Evolutionary conservation across 495 filamentous ascomycete species (phyloP), one percentile per base, ranked within the genome.

Genomic region (Symbiotaphrina buchneri): DNA sequence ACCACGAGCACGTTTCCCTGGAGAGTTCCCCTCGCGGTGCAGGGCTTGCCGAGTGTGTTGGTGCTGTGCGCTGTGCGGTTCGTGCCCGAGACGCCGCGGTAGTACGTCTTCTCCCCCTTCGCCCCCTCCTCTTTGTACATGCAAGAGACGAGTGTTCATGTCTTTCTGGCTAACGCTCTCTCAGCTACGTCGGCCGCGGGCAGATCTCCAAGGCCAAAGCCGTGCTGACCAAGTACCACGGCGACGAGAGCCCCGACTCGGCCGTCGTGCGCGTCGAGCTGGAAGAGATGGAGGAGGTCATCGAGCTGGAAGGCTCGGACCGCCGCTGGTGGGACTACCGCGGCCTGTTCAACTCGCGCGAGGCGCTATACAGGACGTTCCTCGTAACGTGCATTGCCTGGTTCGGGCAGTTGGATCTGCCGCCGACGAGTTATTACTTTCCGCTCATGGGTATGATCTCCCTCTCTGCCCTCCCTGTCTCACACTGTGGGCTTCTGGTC

Each of bases 281-380:
- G 44, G 53, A 51, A 19, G 70, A 74, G 39, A 66, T 69, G 46
- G 36, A 55, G 14, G 60, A 65, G 36, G 56, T 64, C 18, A 61
- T 70, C 33, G 54, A 52, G 11, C 47, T 51, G 8, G 56, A 52
- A 3, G 59, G 59, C 3, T 55, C 63, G 4, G 69, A 72, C 37
- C 72, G 76, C 45, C 59, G 55, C 23, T 74, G 63, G 63, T 77
- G 66, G 63, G 71, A 77, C 39, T 77, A 64, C 44, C 47, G 66
- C 3, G 65, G 64, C 39, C 48, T 78, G 15, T 66, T 65, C 53
- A 63, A 66, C 37, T 63, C 55, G 1, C 61, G 61, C 29, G 58
- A 61, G 14, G 55, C 53, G n/a, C 52, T 61, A 29, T 71, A 70
- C 28, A n/a, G n/a, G n/a, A n/a, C n/a, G n/a, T n/a, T n/a, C n/a